Evolutionary conservation across 257 asterid genomes (phyloP).

Genomic region (Nicotiana tabacum): DNA sequence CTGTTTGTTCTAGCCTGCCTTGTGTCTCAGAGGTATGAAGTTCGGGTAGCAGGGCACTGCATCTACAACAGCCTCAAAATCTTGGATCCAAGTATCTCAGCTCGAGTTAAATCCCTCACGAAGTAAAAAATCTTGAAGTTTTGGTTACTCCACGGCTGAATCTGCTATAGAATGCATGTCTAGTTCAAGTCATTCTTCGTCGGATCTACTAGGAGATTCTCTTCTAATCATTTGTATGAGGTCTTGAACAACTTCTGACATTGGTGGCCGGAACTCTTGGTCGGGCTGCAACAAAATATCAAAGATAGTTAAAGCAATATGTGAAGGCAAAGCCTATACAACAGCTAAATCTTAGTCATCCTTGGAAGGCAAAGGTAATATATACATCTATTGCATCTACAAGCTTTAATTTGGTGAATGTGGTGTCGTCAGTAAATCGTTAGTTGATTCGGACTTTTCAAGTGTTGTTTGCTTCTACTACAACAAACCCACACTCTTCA

Average conservation of each 20-base stretch:
- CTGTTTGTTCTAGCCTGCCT: neutral
- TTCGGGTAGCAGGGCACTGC: conserved; percentile 11
- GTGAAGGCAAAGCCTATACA: conserved; percentile 3
- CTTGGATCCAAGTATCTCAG: neutral
- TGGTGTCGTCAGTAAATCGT: too few species aligned
- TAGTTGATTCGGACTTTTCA: too few species aligned
- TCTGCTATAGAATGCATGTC: neutral
- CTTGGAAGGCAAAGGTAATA: neutral
- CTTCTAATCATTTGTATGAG: conserved; percentile 70
- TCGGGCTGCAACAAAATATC: conserved; percentile 50
- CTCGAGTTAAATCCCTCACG: neutral
- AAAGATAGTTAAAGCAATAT: neutral
- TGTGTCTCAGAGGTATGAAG: neutral
- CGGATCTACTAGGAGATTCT: conserved; percentile 70
- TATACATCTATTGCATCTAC: neutral
- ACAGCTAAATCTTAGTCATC: neutral
- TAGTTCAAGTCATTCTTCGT: conserved; percentile 34
- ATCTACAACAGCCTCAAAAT: neutral
- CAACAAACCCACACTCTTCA: too few species aligned
- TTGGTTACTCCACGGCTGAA: conserved; percentile 3
- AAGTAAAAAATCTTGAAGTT: neutral
- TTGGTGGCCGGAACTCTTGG: conserved; percentile 85
- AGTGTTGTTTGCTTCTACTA: too few species aligned
- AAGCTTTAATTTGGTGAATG: neutral
- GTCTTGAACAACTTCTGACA: conserved; percentile 95